Evolutionary conservation across 2,329 filamentous ascomycete species (phyloP).

Genomic region (Monilinia fructicola): DNA sequence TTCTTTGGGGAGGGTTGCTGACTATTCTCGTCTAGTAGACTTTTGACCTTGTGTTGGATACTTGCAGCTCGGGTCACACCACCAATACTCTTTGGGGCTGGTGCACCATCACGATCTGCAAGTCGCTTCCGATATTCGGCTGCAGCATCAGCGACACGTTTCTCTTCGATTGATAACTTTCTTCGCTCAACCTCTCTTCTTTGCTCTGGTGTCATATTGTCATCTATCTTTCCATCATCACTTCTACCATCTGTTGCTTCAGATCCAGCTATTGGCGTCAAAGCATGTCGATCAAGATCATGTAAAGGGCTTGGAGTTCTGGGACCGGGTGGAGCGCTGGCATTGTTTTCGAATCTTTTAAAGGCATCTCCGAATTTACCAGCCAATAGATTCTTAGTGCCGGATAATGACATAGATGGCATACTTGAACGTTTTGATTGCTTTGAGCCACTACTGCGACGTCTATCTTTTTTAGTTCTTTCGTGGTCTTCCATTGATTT

Average conservation of each 20-base stretch:
- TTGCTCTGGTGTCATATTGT: constrained; percentile 81
- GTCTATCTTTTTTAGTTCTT: constrained; percentile 51
- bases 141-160: constrained; percentile 81
- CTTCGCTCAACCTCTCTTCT: constrained; percentile 84
- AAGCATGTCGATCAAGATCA: constrained; percentile 45
- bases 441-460: constrained; percentile 53
- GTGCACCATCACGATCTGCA: constrained; percentile 56
- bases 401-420: constrained; percentile 64
- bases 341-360: constrained; percentile 72
- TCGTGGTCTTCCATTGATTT: constrained; percentile 70
- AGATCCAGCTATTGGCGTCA: constrained; percentile 71
- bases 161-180: constrained; percentile 82
- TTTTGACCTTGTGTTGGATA: constrained; percentile 90
- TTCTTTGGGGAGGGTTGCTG: constrained; percentile 57
- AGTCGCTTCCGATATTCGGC: constrained; percentile 82
- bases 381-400: constrained; percentile 78
- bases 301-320: constrained; percentile 47
- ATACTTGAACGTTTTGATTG: constrained; percentile 72
- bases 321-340: constrained; percentile 44
- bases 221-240: constrained; percentile 65
- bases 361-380: constrained; percentile 93
- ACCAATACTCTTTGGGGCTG: constrained; percentile 56
- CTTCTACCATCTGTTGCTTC: constrained; percentile 68
- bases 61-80: constrained; percentile 68
- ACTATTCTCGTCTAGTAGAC: constrained; percentile 75